These are phyloP conservation scores for Globisporangium canariense DNA, from an alignment of 352 stramenopile species.

Conservation along the genomic window DNA sequence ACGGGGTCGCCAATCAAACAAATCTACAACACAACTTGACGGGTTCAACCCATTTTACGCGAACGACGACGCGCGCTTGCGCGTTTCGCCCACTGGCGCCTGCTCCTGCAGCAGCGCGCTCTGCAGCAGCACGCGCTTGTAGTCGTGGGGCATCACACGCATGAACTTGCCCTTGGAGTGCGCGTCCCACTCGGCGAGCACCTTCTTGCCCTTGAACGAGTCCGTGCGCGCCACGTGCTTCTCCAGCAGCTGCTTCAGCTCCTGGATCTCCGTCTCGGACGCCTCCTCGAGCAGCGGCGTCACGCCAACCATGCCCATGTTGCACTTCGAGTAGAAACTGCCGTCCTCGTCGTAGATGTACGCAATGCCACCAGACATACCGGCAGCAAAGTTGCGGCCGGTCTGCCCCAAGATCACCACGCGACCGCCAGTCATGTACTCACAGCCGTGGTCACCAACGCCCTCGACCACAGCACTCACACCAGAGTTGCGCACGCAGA, in stretches of 20 bases:
- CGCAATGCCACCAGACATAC: conserved; percentile 95
- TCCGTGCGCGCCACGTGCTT: conserved; percentile 88
- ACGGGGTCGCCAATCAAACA: conserved; percentile 5
- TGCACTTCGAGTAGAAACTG: conserved; percentile 92
- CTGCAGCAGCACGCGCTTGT: conserved; percentile 58
- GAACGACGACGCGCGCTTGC: conserved; percentile 17
- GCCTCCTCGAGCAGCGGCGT: conserved; percentile 69
- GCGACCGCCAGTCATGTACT: conserved; percentile 98
- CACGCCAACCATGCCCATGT: conserved; percentile 94
- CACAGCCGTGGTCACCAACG: conserved; percentile 94
- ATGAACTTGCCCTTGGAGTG: conserved; percentile 43
- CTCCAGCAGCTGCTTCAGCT: conserved; percentile 86
- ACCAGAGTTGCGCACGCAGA: conserved; percentile 96
- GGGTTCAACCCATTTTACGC: neutral
- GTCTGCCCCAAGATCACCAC: conserved; percentile 92
- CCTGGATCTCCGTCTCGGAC: conserved; percentile 61
- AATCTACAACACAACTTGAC: conserved; percentile 1
- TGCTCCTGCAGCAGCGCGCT: conserved; percentile 30
- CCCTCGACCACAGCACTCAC: conserved; percentile 95
- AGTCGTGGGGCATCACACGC: conserved; percentile 68
- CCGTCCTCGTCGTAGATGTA: conserved; percentile 95
- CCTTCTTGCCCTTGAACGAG: conserved; percentile 75
- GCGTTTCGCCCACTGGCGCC: conserved; percentile 5
- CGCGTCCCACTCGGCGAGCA: conserved; percentile 91
- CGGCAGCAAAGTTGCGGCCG: conserved; percentile 95